Evolutionary conservation across 2,329 filamentous ascomycete genomes (phyloP), one percentile per base, ranked within the genome.

Genomic region (Dactylellina drechsleri): DNA sequence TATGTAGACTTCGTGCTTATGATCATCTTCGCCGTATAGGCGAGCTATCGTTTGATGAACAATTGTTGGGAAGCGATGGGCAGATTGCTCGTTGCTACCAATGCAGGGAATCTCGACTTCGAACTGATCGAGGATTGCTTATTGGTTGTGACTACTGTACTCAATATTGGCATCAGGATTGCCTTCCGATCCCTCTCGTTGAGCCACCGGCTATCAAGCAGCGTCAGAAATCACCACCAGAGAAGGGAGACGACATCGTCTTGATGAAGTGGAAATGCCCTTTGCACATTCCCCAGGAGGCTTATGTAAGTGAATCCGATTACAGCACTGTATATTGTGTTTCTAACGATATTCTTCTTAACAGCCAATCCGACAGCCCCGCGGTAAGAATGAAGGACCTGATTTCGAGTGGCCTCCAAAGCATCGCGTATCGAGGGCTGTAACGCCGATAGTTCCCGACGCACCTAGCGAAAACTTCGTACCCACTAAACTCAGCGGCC

Each of bases 91-190:
- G 95, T 53, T 98, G 94, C 83, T 88, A 90, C 80, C 84, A 84
- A 52, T 98, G 94, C 83, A 87, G 90, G 77, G 85, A 86, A 79
- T 86, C 90, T 23, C 87, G 89, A 31, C 45, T 74, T 54, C 84
- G 86, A 59, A 83, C 83, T 76, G 86, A 86, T 78, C 70, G 62
- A 16, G 88, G 91, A 26, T 87, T 90, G 77, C 92, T 98, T 79
- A 90, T 97, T 78, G 89, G 91, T 53, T 98, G 94, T 83, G 93
- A 92, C 81, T 88, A 87, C 79, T 98, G 94, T 82, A 85, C 87
- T 12, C 86, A 91, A 31, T 86, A 90, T 80, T 98, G 93, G 91
- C 94, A 98, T 83, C 85, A 97, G 60, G 94, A 98, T 82, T 98
- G 94, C 82, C 84, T 96, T 16, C 70, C 61, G 8, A 40, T 16